Evolutionary conservation across 2,329 filamentous ascomycete genomes (phyloP), one percentile per base, ranked within the genome.

Genomic region (Cryoendolithus antarcticus): DNA sequence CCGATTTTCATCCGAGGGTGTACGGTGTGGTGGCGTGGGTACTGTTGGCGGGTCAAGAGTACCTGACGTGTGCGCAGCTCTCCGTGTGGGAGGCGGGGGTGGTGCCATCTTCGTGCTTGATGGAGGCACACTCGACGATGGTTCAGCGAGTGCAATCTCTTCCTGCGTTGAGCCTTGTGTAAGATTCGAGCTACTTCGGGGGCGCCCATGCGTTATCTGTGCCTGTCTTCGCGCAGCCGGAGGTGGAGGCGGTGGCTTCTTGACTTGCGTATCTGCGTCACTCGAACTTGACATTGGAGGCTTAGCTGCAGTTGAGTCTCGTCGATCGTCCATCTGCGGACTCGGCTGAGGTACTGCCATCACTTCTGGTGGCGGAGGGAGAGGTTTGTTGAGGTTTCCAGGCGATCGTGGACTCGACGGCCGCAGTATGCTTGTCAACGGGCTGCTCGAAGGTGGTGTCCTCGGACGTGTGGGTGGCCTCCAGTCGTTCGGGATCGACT

Each of bases 331-430:
- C 24, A 19, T 24, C 30, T 24, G 19, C 6, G 33, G 33, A 12
- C 30, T 10, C 11, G 30, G 30, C 24, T 40, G 24, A 10, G 38
- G 15, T 9, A 39, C 35, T 38, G 45, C 12, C 31, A 15, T 47
- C 29, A 24, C 30, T 30, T 40, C 38, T 52, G 70, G 70, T 4
- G 70, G 62, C 2, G 66, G 64, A 2, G 76, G 75, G 4, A 80
- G 64, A 2, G 76, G 74, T 48, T 80, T 81, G 56, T 77, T 76
- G 21, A 75, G 57, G 50, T 77, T 71, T 9, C 69, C 68, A 3
- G 61, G 51, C 9, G 62, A 60, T 10, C 59, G 59, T 9, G 57
- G 55, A 12, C 58, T 56, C 42, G 50, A 34, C 39, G 36, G 53
- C 51, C 46, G 44, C 47, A 47, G 44, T 21, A 48, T 48, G 4